Evolutionary conservation across 805 yeast genomes (phyloP).

Genomic region (Nakazawaea siamensis): DNA sequence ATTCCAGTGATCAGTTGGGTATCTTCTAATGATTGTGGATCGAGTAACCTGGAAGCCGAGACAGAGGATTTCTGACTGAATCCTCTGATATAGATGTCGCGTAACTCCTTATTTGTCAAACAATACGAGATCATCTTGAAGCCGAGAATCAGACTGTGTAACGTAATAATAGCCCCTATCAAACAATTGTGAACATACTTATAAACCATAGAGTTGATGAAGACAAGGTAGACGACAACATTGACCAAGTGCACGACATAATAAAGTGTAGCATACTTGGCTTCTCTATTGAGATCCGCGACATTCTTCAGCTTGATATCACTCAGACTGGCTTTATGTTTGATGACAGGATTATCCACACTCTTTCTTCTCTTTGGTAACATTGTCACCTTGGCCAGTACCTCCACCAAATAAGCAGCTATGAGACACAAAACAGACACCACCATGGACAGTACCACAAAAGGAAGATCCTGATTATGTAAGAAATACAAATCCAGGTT

Average conservation of each 20-base stretch:
- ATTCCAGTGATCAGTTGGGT: neutral
- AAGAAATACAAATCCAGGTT: neutral
- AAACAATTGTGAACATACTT: constrained; percentile 28
- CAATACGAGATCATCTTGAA: constrained; percentile 34
- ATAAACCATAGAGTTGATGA: constrained; percentile 24
- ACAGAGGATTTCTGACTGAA: constrained; percentile 1
- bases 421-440: neutral
- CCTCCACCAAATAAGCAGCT: neutral
- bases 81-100: constrained; percentile 22
- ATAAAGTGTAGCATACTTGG: neutral
- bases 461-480: neutral
- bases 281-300: neutral
- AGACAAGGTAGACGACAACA: constrained; percentile 18
- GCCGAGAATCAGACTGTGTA: constrained; percentile 30
- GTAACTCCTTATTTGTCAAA: constrained; percentile 34
- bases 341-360: no score
- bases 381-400: neutral
- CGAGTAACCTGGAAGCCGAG: constrained; percentile 1
- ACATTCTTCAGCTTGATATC: constrained; percentile 2
- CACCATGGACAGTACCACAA: neutral
- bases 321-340: constrained; percentile 4
- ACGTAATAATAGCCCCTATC: constrained; percentile 32
- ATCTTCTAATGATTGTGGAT: neutral
- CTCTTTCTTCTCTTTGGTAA: no score
- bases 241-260: constrained; percentile 23